phyloP scores from a whole-genome alignment of 31 red algal species.

The Odonthalia washingtoniensis region DNA sequence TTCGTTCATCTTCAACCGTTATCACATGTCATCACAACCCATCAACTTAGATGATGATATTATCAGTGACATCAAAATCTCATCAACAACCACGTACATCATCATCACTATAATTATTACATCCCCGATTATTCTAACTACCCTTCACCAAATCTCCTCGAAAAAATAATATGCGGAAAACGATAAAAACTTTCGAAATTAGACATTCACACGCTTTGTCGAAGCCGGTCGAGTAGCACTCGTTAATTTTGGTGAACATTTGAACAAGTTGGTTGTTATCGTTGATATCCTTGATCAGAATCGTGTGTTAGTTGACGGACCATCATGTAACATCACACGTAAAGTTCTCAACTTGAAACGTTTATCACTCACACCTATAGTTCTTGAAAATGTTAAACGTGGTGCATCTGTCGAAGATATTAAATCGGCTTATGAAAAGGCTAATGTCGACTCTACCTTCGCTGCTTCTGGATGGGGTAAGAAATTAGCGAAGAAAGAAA shows the following conservation, averaged over 20 bases:
- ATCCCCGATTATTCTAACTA: too few species aligned
- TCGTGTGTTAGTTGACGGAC: constrained; percentile 80
- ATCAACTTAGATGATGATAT: too few species aligned
- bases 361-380: constrained; percentile 76
- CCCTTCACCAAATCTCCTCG: too few species aligned
- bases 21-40: too few species aligned
- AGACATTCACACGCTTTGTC: constrained; percentile 91
- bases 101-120: too few species aligned
- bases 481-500: constrained; percentile 76
- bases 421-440: constrained; percentile 59
- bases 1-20: too few species aligned
- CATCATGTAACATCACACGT: constrained; percentile 50
- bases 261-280: constrained; percentile 85
- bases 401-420: constrained; percentile 57
- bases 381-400: constrained; percentile 66
- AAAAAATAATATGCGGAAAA: too few species aligned
- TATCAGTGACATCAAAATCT: too few species aligned
- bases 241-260: constrained; percentile 74
- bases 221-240: constrained; percentile 86
- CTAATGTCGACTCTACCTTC: constrained; percentile 68
- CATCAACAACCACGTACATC: too few species aligned
- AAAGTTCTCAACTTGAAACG: constrained; percentile 84
- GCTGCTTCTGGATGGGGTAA: constrained; percentile 80
- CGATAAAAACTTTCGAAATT: neutral
- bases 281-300: constrained; percentile 92